Evolutionary conservation across 2,329 filamentous ascomycete genomes (phyloP).

Genomic region (Colletotrichum endophyticum): DNA sequence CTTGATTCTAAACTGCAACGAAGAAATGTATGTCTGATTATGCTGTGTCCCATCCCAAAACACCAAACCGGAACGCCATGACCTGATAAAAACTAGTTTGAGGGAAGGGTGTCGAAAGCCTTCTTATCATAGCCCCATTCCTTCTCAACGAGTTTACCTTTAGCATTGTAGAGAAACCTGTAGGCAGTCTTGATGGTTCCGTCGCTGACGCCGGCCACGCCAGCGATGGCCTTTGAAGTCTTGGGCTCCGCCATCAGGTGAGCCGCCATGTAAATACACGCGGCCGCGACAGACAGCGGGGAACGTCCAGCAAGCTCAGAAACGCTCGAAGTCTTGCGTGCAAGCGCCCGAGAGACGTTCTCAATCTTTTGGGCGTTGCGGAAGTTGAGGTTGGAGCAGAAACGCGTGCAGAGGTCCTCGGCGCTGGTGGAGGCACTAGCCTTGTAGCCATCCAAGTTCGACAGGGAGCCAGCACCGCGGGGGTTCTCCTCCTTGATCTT

Average conservation of each 20-base stretch:
- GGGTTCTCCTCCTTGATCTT: conserved; percentile 71
- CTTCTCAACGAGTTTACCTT: conserved; percentile 75
- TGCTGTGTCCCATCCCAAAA: neutral
- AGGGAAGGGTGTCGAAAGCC: conserved; percentile 74
- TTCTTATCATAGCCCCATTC: conserved; percentile 77
- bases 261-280: conserved; percentile 96
- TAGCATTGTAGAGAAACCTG: conserved; percentile 80
- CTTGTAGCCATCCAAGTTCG: conserved; percentile 72
- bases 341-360: conserved; percentile 80
- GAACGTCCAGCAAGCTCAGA: conserved; percentile 90
- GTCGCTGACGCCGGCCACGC: conserved; percentile 88
- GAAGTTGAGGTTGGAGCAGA: conserved; percentile 81
- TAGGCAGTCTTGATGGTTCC: conserved; percentile 97
- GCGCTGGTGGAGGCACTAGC: conserved; percentile 80
- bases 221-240: conserved; percentile 84
- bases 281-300: conserved; percentile 90
- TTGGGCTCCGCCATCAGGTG: conserved; percentile 82
- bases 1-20: neutral
- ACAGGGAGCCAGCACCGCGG: conserved; percentile 51
- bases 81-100: conserved; percentile 1
- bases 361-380: conserved; percentile 76
- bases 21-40: neutral
- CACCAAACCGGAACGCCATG: neutral
- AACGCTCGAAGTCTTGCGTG: conserved; percentile 76
- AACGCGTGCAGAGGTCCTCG: conserved; percentile 85